phyloP scores from a whole-genome alignment of 2,329 filamentous ascomycete species.

The Fusarium temperatum region DNA sequence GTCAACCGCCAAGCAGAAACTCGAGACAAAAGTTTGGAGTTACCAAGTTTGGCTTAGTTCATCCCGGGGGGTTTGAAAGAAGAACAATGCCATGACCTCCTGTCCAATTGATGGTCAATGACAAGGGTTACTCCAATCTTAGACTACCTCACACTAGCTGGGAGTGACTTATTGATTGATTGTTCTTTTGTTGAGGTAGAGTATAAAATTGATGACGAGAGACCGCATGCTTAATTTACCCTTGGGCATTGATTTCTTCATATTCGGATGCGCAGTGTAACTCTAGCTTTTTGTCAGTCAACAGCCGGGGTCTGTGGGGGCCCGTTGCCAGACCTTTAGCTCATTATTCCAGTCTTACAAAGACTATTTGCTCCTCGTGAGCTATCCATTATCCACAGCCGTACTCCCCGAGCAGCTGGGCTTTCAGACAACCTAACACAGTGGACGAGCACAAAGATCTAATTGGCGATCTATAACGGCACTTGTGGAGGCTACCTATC shows the following conservation, averaged over 20 bases:
- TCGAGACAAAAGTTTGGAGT: neutral
- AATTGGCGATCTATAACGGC: neutral
- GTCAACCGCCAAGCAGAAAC: neutral
- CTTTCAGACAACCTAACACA: neutral
- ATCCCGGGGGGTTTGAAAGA: neutral
- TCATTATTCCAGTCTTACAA: too few relatives aligned
- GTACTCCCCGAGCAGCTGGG: neutral
- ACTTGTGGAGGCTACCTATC: too few relatives aligned
- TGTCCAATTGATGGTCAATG: neutral
- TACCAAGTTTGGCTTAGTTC: neutral
- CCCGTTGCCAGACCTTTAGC: too few relatives aligned
- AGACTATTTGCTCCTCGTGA: neutral
- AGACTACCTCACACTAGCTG: neutral
- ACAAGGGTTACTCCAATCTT: neutral
- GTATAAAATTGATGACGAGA: rapidly evolving
- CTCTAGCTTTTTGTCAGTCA: neutral
- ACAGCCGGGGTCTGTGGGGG: too few relatives aligned
- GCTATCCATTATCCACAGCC: neutral
- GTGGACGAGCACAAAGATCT: neutral
- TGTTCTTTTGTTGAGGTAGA: neutral
- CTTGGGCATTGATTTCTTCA: neutral
- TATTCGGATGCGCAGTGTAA: neutral
- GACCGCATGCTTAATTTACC: neutral
- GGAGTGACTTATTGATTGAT: neutral
- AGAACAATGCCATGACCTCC: neutral